Evolutionary conservation across 768 basidiomycete genomes (phyloP).

Genomic region (Dacryopinax primogenitus): DNA sequence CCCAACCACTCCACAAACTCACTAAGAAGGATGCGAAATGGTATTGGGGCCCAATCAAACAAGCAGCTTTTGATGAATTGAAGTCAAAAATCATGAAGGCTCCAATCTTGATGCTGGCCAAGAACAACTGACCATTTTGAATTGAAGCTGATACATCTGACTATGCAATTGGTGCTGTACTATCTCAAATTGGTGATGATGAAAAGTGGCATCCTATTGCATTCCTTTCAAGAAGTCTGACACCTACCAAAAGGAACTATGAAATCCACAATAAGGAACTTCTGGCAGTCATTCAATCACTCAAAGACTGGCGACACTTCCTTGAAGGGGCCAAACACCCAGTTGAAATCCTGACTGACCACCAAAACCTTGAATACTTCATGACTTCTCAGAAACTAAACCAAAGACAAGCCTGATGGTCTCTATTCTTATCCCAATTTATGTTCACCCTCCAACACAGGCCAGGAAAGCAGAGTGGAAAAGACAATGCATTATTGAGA

Average conservation of each 20-base stretch:
- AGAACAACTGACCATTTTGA: not conserved
- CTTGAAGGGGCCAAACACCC: conserved; percentile 23
- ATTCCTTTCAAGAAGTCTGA: conserved; percentile 28
- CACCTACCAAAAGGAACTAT: conserved; percentile 34
- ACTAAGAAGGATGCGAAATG: conserved; percentile 17
- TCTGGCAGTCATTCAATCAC: conserved; percentile 33
- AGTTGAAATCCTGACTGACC: conserved; percentile 26
- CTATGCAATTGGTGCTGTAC: conserved; percentile 18
- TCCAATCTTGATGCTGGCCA: not conserved
- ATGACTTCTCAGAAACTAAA: conserved; percentile 30
- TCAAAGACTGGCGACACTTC: conserved; percentile 26
- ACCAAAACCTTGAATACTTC: conserved; percentile 37
- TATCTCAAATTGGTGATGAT: conserved; percentile 17
- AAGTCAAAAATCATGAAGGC: not conserved
- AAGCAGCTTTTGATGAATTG: not conserved
- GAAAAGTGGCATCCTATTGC: conserved; percentile 26
- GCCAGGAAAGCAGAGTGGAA: conserved; percentile 16
- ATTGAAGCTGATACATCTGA: conserved; percentile 23
- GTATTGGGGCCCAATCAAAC: not conserved
- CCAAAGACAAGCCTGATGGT: conserved; percentile 35
- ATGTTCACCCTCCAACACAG: conserved; percentile 27
- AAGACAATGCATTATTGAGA: conserved; percentile 20
- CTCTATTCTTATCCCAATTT: conserved; percentile 27
- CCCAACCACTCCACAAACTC: conserved; percentile 14
- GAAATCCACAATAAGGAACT: conserved; percentile 41